phyloP scores from a whole-genome alignment of 2,329 filamentous ascomycete species.

The Botrytis fragariae region DNA sequence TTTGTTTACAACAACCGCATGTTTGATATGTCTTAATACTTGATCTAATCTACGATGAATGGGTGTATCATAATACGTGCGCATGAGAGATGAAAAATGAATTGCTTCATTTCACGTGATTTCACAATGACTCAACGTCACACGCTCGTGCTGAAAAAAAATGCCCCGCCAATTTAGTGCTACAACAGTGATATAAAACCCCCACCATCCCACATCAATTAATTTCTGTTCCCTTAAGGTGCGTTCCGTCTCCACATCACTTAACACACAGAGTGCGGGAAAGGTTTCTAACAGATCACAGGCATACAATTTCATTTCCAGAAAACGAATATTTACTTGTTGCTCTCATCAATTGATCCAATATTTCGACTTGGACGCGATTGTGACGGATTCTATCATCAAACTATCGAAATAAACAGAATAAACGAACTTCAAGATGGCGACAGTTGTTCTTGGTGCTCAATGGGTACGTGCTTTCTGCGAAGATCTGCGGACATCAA shows the following conservation, averaged over 20 bases:
- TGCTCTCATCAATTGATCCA: constrained; percentile 7
- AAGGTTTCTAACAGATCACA: constrained; percentile 20
- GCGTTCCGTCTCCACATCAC: constrained; percentile 20
- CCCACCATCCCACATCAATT: constrained; percentile 10
- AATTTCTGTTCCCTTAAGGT: constrained; percentile 22
- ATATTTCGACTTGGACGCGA: background rate
- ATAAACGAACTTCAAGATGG: constrained; percentile 29
- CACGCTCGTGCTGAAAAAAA: background rate
- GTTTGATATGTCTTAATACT: background rate
- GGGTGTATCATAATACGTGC: background rate
- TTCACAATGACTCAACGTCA: constrained; percentile 2
- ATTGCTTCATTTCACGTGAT: constrained; percentile 9
- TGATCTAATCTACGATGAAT: background rate
- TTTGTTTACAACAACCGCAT: background rate
- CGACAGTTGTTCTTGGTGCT: constrained; percentile 54
- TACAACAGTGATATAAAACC: constrained; percentile 17
- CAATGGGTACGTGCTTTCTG: constrained; percentile 52
- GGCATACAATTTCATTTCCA: background rate
- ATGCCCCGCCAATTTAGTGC: constrained; percentile 14
- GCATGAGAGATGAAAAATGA: background rate
- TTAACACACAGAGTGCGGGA: constrained; percentile 12
- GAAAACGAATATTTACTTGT: background rate
- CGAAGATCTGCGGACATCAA: constrained; percentile 7
- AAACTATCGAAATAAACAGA: constrained; percentile 25
- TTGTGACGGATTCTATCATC: background rate